Base-by-base conservation (phyloP, 2,329 filamentous ascomycete genomes). In the Cladophialophora psammophila region DNA sequence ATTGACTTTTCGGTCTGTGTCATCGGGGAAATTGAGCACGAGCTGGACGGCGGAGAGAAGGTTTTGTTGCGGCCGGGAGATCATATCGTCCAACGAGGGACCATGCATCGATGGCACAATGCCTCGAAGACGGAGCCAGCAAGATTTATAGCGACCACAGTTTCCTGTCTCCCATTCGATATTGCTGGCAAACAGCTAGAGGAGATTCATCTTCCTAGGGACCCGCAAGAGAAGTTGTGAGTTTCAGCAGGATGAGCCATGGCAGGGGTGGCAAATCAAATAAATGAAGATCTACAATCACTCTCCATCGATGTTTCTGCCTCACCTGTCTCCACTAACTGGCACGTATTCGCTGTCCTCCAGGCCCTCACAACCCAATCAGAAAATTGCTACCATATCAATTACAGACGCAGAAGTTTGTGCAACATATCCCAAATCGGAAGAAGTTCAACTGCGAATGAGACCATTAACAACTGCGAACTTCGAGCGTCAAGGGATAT, bases 81-180 rank as follows among this genome's bases (percentile, higher is more conserved):
- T 38, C 70, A 72, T 45, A 72, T 72, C 32, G 66, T 72, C 34
- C 70, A 72, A 40, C 68, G 70, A 53, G 70, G 70, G 1, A 72
- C 70, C 9, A 72, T 69, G 60, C 70, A 72, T 56, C 57, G 64
- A 26, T 72, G 70, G 70, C 62, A 52, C 40, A 72, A 72, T 53
- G 69, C 62, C 20, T 72, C 70, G 10, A 62, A 56, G 32, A 71
- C 66, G 2, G 57, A 69, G 36, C 70, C 70, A 18, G 68, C 68
- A 10, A 52, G 70, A 32, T 65, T 68, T 32, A 53, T 72, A 32
- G 66, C 56, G 31, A 60, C 63, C 8, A 71, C 65, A 0, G 26
- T 72, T 9, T 64, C 70, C 34, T 70, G 65, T 52, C 59, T 65
- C 34, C 64, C 66, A 10, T 69, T 72, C 36, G 68, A 72, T 26